These are phyloP conservation scores for Thuidium tamariscinum DNA, from an alignment of 225 moss, liverwort and hornwort species.

Conservation along the genomic window DNA sequence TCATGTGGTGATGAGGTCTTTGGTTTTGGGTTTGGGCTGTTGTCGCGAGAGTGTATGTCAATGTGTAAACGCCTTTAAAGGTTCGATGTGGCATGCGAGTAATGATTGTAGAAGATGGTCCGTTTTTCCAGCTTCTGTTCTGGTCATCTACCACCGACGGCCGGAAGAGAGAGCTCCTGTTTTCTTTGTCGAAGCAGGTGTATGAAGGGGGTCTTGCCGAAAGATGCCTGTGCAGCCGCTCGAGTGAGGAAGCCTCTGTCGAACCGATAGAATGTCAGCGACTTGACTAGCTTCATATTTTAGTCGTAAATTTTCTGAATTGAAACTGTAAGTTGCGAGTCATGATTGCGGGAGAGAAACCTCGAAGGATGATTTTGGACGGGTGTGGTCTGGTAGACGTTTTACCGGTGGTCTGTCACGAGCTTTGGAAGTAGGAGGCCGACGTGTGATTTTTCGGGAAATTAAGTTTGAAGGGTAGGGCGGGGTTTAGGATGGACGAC, in stretches of 20 bases:
- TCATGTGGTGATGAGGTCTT: neutral
- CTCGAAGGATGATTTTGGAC: neutral
- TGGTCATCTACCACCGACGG: neutral
- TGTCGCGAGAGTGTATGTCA: neutral
- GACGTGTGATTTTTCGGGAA: neutral
- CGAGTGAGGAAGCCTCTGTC: neutral
- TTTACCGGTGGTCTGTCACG: neutral
- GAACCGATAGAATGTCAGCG: neutral
- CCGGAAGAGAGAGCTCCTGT: neutral
- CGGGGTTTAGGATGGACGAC: neutral
- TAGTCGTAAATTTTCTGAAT: neutral
- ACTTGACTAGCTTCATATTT: neutral
- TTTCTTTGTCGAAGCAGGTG: neutral
- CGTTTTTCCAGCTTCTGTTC: neutral
- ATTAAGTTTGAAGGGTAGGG: neutral
- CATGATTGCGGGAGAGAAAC: neutral
- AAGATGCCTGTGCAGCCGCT: neutral
- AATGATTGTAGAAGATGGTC: neutral
- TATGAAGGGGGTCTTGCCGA: neutral
- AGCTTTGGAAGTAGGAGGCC: neutral
- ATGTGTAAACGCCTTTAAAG: no score
- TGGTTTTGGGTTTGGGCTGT: neutral
- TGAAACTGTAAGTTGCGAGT: neutral
- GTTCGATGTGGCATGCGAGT: neutral
- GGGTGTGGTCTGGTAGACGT: neutral